Base-by-base conservation (phyloP, 148 eudicot species). In the Euryodendron excelsum region DNA sequence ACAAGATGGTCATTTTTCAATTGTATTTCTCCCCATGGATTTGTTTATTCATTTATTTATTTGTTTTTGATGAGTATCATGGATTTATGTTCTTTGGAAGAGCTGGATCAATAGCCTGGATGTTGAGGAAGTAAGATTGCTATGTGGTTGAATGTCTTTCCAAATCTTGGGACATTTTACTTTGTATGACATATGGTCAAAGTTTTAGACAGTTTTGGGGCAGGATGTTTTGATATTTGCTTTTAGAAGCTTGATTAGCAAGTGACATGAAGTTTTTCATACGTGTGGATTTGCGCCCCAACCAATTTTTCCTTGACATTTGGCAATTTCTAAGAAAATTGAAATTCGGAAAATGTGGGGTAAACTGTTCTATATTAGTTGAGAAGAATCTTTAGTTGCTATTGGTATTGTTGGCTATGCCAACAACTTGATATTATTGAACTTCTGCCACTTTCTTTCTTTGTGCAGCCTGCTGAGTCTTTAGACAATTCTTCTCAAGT, bases 1-100 rank as follows among this genome's bases (percentile, higher is more conserved):
- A 73, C 5, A 73, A 73, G 61, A 55, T 73, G 63, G 44, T 55
- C 62, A 33, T 72, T n/a, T n/a, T n/a, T n/a, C n/a, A n/a, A n/a
- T n/a, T n/a, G n/a, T n/a, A n/a, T n/a, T n/a, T n/a, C n/a, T n/a
- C n/a, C n/a, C n/a, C n/a, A n/a, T n/a, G n/a, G n/a, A n/a, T n/a
- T n/a, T n/a, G n/a, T n/a, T n/a, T n/a, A n/a, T n/a, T n/a, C n/a
- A n/a, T n/a, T n/a, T n/a, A n/a, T n/a, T n/a, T 0, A 17, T 34
- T 59, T 5, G 2, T 55, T 13, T 33, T 18, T 21, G 2, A 21
- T 14, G 20, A 2, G 20, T 28, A 36, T 21, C 41, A 37, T 30
- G 20, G 23, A 33, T 64, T 18, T 15, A 17, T 34, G 36, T 50
- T 15, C 56, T 48, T 31, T 50, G 59, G 74, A 71, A 48, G 36